Evolutionary conservation across 352 stramenopile species (phyloP), one percentile per base, ranked within the genome.

Genomic region (Pythium vanterpoolii): DNA sequence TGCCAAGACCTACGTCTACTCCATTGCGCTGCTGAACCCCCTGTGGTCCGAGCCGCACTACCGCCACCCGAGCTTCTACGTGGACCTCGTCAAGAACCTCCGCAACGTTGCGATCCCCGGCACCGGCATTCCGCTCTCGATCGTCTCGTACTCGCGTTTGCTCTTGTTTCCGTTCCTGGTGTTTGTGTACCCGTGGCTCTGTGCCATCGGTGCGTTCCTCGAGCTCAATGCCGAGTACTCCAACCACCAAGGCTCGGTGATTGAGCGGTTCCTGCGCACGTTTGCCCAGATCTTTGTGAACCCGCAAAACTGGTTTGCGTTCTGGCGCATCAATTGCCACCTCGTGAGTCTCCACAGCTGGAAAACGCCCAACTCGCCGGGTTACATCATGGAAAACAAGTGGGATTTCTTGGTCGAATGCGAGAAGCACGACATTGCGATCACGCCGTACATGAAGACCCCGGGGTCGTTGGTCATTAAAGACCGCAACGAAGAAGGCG

Each of bases 341-440:
- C 79, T 98, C 44, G 93, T 97, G 54, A 96, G 91, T 64, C 81
- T 97, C 59, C 96, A 99, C 83, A 89, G 92, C 46, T 79, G 97
- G 38, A 85, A 98, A 60, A 98, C 90, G 36, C 74, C 93, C 62
- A 78, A 96, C 66, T 96, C 90, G 16, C 66, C 77, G 2, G 93
- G 89, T 46, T 99, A 99, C 73, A 64, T 85, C 48, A 98, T 98
- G 90, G 96, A 98, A 75, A 98, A 98, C 79, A 99, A 99, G 77
- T 99, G 96, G 96, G 97, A 97, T 53, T 99, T 99, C 68, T 71
- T 99, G 3, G 69, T 96, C 31, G 81, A 98, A 62, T 86, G 90
- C n/a, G 77, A 92, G 33, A 92, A 96, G 62, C 66, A 87, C 36
- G 81, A 76, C 38, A 96, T 99, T 27, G 94, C 96, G 5, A 83